Evolutionary conservation across 768 basidiomycete genomes (phyloP), one percentile per base, ranked within the genome.

Genomic region (Leccinum boreale): DNA sequence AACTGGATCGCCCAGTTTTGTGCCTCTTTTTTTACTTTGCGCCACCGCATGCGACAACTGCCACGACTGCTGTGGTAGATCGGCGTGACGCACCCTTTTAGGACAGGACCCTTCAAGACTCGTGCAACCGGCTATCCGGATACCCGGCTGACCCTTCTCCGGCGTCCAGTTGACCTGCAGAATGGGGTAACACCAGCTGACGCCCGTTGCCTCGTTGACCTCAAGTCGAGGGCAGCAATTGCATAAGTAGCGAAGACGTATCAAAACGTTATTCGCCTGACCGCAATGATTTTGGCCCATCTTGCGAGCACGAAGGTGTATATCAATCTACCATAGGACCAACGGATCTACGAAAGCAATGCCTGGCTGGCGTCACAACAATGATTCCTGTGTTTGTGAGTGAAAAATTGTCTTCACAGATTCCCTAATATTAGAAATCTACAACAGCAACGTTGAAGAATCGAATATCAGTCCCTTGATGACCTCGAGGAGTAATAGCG

Each of bases 391-490:
- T n/a, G 17, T 39, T n/a, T n/a, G 17, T 39, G 15, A 39, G n/a
- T 12, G 11, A 21, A n/a, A 48, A 3, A 4, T 26, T 28, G 21
- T 46, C 45, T 21, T 46, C 19, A 8, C 24, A 48, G 47, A 17
- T 24, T 23, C 21, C 31, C 31, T 5, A n/a, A 23, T 31, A 31
- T 31, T 5, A 33, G 31, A 26, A 24, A 17, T 10, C 52, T 2
- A 24, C 28, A 5, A 24, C 1, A 3, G 12, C 57, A 48, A 45
- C 26, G 48, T 33, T 31, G 44, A 21, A 15, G 3, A 24, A 24
- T 33, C 14, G 36, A 29, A 17, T 23, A 23, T 49, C 50, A 44
- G 42, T 50, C 55, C 61, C 57, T 52, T 50, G 58, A 67, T 58
- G 49, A 39, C 17, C 39, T 42, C 39, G 39, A 42, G 39, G 39